A percentile compares a stretch with the other conserved stretches of the same genome.
These are phyloP conservation scores for Mortierella sp. DNA, from an alignment of 371 early-diverging fungal genomes.

Conservation along the genomic window DNA sequence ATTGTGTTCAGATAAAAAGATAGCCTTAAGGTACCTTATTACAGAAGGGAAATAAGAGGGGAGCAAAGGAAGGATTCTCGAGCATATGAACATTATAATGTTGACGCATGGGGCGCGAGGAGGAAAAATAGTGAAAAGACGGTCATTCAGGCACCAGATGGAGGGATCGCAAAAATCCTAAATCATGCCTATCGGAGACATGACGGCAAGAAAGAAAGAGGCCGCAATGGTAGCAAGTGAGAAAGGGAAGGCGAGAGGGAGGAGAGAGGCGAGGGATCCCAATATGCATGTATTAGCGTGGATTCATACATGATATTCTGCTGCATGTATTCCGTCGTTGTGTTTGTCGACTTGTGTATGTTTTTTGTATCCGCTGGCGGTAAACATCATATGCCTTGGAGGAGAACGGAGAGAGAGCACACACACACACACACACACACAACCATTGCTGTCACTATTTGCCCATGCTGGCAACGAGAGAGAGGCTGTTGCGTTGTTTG, in stretches of 20 bases:
- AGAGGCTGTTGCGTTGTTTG: not conserved
- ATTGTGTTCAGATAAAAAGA: not conserved
- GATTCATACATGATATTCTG: not conserved
- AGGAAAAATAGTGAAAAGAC: not conserved
- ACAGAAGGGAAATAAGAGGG: not conserved
- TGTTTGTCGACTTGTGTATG: not conserved
- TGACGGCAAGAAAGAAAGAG: not conserved
- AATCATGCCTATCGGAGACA: not conserved
- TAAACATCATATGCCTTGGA: slow-evolving; percentile 7
- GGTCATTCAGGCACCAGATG: not conserved
- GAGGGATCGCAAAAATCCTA: not conserved
- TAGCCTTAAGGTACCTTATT: not conserved
- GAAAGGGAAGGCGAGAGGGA: not conserved
- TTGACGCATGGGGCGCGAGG: not conserved
- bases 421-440: not conserved
- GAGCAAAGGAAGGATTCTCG: not conserved
- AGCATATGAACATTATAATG: slow-evolving; percentile 12
- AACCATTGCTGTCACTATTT: no score
- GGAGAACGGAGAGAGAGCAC: not conserved
- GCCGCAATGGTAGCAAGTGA: not conserved
- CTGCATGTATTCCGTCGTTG: not conserved
- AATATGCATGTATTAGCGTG: not conserved
- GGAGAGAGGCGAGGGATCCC: not conserved
- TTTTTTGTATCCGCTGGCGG: not conserved
- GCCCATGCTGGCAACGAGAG: not conserved